These are phyloP conservation scores for Beauveria sp. DNA, from an alignment of 2,329 filamentous ascomycete species.

Conservation along the genomic window DNA sequence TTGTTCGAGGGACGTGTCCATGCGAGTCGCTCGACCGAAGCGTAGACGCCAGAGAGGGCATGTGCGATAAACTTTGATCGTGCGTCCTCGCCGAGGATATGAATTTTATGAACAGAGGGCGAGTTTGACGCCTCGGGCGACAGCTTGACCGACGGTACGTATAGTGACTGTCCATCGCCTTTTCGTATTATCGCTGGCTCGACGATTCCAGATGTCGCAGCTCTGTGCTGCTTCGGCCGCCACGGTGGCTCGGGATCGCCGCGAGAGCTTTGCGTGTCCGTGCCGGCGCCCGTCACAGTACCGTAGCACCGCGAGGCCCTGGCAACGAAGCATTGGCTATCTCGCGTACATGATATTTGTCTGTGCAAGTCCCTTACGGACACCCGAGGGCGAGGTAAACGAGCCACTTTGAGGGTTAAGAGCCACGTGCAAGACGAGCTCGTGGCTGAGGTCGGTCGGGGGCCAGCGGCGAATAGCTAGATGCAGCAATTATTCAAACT, in stretches of 20 bases:
- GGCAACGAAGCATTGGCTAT: conserved; percentile 28
- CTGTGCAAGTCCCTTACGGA: conserved; percentile 34
- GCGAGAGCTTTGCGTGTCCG: conserved; percentile 15
- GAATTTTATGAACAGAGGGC: conserved; percentile 30
- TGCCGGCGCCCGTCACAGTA: conserved; percentile 20
- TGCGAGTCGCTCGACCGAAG: conserved; percentile 30
- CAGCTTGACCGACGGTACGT: conserved; percentile 30
- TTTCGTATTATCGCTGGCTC: conserved; percentile 17
- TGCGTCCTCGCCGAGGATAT: conserved; percentile 35
- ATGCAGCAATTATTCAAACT: not conserved
- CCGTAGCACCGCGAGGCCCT: conserved; percentile 29
- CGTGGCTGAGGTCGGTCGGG: not conserved
- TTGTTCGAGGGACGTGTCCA: conserved; percentile 20
- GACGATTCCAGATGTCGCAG: conserved; percentile 14
- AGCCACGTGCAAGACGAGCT: conserved; percentile 11
- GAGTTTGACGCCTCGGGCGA: conserved; percentile 24
- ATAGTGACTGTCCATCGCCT: conserved; percentile 19
- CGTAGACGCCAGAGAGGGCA: conserved; percentile 33
- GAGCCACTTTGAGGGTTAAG: conserved; percentile 25
- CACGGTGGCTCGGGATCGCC: not conserved
- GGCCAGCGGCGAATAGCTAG: not conserved
- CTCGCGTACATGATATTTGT: conserved; percentile 30
- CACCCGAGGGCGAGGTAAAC: conserved; percentile 33
- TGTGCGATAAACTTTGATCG: conserved; percentile 34
- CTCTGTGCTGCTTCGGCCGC: conserved; percentile 6